Conservation (phyloP, 2,329 filamentous ascomycete genomes). For the Fusarium multiceps region DNA sequence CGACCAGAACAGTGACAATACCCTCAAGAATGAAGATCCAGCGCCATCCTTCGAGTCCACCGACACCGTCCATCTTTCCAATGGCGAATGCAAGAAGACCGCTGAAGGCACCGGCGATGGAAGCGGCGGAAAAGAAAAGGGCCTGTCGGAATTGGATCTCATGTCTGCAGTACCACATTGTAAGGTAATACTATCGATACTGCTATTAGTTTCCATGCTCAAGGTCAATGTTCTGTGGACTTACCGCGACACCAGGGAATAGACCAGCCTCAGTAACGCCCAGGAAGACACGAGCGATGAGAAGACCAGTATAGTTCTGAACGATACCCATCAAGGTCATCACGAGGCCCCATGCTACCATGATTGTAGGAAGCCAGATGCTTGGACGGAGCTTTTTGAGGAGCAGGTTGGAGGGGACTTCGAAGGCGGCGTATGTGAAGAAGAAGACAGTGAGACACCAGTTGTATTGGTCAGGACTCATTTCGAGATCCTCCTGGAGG, state of each 20-base stretch:
- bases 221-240: not conserved
- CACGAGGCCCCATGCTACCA: constrained; percentile 68
- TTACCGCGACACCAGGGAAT: constrained; percentile 70
- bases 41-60: constrained; percentile 68
- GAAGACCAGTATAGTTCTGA: constrained; percentile 58
- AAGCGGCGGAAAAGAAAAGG: constrained; percentile 85
- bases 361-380: constrained; percentile 80
- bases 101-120: constrained; percentile 81
- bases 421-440: constrained; percentile 79
- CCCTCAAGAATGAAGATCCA: constrained; percentile 79
- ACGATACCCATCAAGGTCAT: constrained; percentile 67
- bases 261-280: constrained; percentile 75
- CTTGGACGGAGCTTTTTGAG: constrained; percentile 79
- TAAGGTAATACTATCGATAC: constrained; percentile 60
- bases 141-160: constrained; percentile 69
- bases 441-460: constrained; percentile 79
- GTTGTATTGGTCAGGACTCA: constrained; percentile 78
- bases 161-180: constrained; percentile 69
- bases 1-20: constrained; percentile 75
- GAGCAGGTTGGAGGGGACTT: constrained; percentile 80
- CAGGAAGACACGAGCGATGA: constrained; percentile 66
- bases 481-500: constrained; percentile 62
- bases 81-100: constrained; percentile 78
- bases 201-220: not conserved
- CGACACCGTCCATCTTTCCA: constrained; percentile 74